phyloP scores from a whole-genome alignment of 805 yeast genomes.

The Saturnispora bothae region DNA sequence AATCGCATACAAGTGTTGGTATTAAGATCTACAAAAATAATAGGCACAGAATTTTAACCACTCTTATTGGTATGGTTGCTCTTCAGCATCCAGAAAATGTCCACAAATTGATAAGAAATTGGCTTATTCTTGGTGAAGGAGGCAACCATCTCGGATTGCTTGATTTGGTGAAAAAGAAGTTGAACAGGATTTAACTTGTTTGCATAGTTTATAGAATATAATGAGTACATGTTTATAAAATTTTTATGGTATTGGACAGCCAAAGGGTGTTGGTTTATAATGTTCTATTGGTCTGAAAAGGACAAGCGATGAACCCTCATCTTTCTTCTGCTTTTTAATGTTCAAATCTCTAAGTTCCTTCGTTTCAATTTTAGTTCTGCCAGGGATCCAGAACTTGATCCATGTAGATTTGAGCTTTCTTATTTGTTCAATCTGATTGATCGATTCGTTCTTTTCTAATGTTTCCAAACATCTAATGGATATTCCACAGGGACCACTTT shows the following conservation, averaged over 20 bases:
- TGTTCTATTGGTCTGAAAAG: constrained; percentile 20
- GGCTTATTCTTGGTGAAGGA: constrained; percentile 20
- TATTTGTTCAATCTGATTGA: constrained; percentile 10
- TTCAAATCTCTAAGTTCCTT: constrained; percentile 6
- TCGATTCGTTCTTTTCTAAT: not conserved
- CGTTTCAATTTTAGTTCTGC: not conserved
- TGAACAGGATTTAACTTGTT: constrained; percentile 4
- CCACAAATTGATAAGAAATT: constrained; percentile 19
- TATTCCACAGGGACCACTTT: constrained; percentile 2
- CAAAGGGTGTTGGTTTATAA: constrained; percentile 52
- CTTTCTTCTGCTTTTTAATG: constrained; percentile 4
- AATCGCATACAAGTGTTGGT: not conserved
- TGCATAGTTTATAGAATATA: too few species aligned
- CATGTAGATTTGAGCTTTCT: constrained; percentile 14
- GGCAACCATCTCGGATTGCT: constrained; percentile 21
- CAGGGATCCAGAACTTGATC: constrained; percentile 18
- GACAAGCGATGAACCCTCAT: not conserved
- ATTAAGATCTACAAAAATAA: constrained; percentile 15
- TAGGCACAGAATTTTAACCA: constrained; percentile 17
- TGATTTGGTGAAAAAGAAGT: constrained; percentile 15
- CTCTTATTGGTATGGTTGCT: constrained; percentile 21
- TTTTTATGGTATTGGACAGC: constrained; percentile 17
- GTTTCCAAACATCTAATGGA: constrained; percentile 1
- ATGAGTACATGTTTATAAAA: too few species aligned
- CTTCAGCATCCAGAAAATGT: constrained; percentile 16